These are phyloP conservation scores for Dunaliella sp. DNA, from an alignment of 139 green algal genomes.

Conservation along the genomic window DNA sequence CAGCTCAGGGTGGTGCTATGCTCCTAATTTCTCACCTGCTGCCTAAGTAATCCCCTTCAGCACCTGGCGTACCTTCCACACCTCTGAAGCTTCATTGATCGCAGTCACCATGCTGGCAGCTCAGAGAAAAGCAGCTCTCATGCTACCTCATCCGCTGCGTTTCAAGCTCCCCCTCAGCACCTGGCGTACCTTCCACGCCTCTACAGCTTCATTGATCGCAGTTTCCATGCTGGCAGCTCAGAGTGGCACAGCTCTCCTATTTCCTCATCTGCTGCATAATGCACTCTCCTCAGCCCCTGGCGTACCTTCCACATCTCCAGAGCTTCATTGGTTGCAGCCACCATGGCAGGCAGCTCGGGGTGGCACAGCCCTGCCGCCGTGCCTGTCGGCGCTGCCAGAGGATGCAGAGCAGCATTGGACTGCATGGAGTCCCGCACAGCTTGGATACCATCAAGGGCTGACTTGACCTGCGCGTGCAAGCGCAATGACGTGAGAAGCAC, in stretches of 20 bases:
- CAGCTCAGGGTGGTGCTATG: too few relatives aligned
- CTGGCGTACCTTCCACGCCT: not conserved
- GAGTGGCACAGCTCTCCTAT: too few relatives aligned
- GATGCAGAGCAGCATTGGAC: not conserved
- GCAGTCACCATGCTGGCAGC: not conserved
- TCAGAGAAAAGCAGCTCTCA: not conserved
- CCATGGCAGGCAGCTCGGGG: not conserved
- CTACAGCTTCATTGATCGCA: too few relatives aligned
- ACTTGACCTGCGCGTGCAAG: not conserved
- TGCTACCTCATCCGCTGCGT: too few relatives aligned
- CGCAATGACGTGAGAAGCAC: too few relatives aligned
- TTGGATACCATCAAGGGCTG: not conserved
- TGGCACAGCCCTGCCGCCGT: not conserved
- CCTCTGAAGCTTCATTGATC: not conserved
- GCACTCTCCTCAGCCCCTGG: not conserved
- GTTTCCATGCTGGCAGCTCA: too few relatives aligned
- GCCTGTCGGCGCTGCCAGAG: not conserved
- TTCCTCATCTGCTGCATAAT: too few relatives aligned
- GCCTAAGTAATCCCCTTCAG: not conserved
- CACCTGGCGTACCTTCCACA: not conserved
- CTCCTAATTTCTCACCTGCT: too few relatives aligned
- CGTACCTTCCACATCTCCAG: not conserved
- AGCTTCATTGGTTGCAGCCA: not conserved
- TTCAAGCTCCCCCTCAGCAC: not conserved
- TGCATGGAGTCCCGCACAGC: not conserved